These are phyloP conservation scores for Apiotrichum veenhuisii DNA, from an alignment of 1,284 basidiomycete genomes.

Conservation along the genomic window DNA sequence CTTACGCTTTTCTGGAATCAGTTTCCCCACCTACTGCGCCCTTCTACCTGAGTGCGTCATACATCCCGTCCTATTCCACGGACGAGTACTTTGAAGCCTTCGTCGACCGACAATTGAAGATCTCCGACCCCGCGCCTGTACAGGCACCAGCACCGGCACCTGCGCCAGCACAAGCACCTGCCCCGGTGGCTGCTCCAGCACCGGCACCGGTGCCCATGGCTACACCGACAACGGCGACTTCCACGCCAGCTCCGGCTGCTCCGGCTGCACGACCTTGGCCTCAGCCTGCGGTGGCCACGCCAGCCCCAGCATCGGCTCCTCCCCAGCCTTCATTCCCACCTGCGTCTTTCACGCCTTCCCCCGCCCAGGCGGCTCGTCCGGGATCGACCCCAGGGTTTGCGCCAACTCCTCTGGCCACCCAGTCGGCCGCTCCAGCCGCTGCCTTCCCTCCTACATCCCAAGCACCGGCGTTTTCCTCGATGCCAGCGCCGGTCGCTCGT, in stretches of 20 bases:
- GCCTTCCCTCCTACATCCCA: not conserved
- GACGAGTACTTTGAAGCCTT: conserved; percentile 20
- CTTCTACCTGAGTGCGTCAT: conserved; percentile 7
- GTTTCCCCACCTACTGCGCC: conserved; percentile 6
- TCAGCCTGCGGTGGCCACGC: not conserved
- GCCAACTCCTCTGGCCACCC: too few species aligned
- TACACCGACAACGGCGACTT: not conserved
- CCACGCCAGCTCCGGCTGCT: not conserved
- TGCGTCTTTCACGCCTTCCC: too few species aligned
- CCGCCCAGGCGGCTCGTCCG: too few species aligned
- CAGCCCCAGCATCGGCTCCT: not conserved
- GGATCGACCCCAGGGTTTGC: too few species aligned
- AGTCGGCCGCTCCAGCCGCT: too few species aligned
- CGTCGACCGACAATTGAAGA: conserved; percentile 16
- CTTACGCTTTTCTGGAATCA: conserved; percentile 20
- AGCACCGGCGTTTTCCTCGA: not conserved
- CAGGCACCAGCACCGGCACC: not conserved
- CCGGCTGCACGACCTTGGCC: too few species aligned
- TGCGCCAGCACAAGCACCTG: not conserved
- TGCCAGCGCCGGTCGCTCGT: not conserved
- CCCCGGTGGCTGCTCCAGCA: not conserved
- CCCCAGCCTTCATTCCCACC: not conserved
- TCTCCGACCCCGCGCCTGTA: conserved; percentile 11
- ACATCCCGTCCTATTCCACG: conserved; percentile 2
- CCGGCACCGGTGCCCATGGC: too few species aligned